Evolutionary conservation across 2,329 filamentous ascomycete genomes (phyloP), one percentile per base, ranked within the genome.

Genomic region (Fusarium brachygibbosum): DNA sequence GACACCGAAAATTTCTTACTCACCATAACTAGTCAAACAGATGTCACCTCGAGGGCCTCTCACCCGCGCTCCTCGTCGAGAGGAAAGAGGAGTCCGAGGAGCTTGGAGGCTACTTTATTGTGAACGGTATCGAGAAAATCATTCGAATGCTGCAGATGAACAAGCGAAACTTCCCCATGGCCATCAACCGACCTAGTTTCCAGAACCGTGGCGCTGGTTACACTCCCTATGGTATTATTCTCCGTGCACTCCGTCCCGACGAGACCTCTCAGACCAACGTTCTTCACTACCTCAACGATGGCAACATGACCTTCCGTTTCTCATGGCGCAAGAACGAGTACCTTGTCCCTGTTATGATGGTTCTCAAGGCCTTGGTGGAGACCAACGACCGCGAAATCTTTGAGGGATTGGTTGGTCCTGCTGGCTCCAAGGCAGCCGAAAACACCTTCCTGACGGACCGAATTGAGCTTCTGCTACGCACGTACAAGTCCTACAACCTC

Each of bases 281-380:
- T 34, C 86, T 99, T 49, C 96, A 99, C 81, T 99, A 98, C 79
- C 87, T 99, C 58, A 93, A 87, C 74, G 96, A 99, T 78, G 96
- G 96, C 69, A 98, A 98, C 79, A 90, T 98, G 74, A 98, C 93
- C 1, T 97, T 99, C 81, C 88, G 96, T 58, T 99, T 99, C 81
- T 98, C 95, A 9, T 99, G 95, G 95, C 88, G 94, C 72, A 99
- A 99, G 82, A 93, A 94, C 73, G 96, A 99, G 80, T 99, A 93
- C 76, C 88, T 99, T n/a, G 88, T 99, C 4, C 96, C 96, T 1
- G 92, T 94, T 65, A 90, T 98, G 87, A 98, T 99, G 95, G 90
- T 99, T 34, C 82, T 99, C 69, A 99, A 98, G 83, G 95, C 96
- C 2, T 84, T 99, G 50, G 88, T 96, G 3, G 95, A 99, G 79